phyloP scores from a whole-genome alignment of 306 rosid species.

The Abrus pulchellus region DNA sequence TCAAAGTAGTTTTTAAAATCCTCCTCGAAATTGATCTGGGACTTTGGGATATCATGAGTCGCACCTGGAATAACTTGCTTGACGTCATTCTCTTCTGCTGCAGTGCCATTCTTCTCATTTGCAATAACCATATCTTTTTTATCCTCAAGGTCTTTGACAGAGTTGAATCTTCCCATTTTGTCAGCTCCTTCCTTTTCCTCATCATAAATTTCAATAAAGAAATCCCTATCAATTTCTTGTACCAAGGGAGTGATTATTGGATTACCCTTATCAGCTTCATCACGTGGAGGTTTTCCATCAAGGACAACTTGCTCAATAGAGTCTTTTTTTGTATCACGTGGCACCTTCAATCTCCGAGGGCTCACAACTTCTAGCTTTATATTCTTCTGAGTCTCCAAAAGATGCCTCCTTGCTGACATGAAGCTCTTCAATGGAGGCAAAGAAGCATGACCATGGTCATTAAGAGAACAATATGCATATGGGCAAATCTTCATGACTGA shows the following conservation, averaged over 20 bases:
- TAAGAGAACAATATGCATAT: constrained; percentile 84
- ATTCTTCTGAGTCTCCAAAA: constrained; percentile 63
- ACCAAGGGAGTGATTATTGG: constrained; percentile 37
- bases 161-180: constrained; percentile 14
- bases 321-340: constrained; percentile 41
- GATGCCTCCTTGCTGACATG: constrained; percentile 65
- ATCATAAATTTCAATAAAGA: constrained; percentile 60
- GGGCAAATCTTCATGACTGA: constrained; percentile 79
- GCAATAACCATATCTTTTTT: constrained; percentile 33
- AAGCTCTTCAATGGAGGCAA: constrained; percentile 74
- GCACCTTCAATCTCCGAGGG: constrained; percentile 53
- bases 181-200: constrained; percentile 41
- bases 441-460: constrained; percentile 67
- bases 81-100: constrained; percentile 30
- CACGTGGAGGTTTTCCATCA: constrained; percentile 43
- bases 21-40: constrained; percentile 52
- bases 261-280: constrained; percentile 46
- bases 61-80: constrained; percentile 34
- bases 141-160: constrained; percentile 38
- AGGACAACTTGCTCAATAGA: constrained; percentile 35
- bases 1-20: constrained; percentile 38
- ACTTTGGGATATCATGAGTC: constrained; percentile 45
- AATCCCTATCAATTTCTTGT: constrained; percentile 53
- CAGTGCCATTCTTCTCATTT: constrained; percentile 36
- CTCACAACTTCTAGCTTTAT: constrained; percentile 51